A percentile compares a stretch with the other conserved stretches of the same genome.
Conservation (phyloP, 441 rosid species). For the Gossypium trilobum region DNA sequence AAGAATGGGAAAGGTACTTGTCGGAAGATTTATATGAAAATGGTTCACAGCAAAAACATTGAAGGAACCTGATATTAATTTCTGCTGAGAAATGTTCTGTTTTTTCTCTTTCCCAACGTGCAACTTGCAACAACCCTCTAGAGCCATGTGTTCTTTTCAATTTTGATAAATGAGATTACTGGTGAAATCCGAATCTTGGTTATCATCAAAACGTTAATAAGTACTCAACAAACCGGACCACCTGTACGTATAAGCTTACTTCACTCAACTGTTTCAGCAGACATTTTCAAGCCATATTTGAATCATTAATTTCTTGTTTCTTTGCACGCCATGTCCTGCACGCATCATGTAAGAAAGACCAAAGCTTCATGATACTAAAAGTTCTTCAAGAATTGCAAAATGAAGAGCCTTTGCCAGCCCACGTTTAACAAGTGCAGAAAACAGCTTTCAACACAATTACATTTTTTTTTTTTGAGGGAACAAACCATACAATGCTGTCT, state of each 20-base stretch:
- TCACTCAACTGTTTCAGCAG: neutral
- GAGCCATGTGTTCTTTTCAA: neutral
- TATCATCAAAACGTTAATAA: too few species aligned
- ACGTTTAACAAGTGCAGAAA: too few species aligned
- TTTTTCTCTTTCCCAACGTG: neutral
- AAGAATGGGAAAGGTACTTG: neutral
- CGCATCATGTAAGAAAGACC: neutral
- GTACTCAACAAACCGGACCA: neutral
- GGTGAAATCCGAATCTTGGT: too few species aligned
- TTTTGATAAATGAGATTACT: too few species aligned
- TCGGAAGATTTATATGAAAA: neutral
- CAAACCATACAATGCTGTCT: neutral
- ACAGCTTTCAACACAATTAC: neutral
- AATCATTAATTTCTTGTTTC: neutral
- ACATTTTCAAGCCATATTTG: neutral
- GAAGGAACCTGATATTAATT: slow-evolving; percentile 1
- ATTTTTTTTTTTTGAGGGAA: neutral
- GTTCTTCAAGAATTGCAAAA: neutral
- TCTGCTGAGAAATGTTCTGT: neutral
- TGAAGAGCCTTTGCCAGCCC: neutral
- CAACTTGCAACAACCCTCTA: neutral
- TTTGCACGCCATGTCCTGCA: neutral
- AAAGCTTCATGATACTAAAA: neutral
- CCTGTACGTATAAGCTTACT: neutral
- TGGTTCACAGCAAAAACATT: slow-evolving; percentile 3